Conservation (phyloP, 2,329 filamentous ascomycete genomes). For the Fusarium nygamai region DNA sequence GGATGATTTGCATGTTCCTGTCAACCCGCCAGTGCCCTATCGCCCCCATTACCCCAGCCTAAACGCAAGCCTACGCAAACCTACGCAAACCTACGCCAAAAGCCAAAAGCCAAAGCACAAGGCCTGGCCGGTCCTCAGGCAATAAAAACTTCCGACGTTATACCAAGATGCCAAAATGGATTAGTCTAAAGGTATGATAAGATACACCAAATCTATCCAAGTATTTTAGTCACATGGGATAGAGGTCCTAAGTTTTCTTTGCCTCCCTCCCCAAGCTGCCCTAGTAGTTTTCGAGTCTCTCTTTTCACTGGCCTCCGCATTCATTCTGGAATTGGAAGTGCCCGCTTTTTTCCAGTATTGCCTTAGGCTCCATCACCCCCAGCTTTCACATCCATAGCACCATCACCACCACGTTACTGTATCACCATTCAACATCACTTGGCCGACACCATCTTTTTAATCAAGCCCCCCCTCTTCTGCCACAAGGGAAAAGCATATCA, state of each 20-base stretch:
- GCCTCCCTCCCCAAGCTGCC: not conserved
- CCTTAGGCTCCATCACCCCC: conserved; percentile 19
- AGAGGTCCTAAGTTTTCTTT: not conserved
- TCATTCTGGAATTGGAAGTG: conserved; percentile 7
- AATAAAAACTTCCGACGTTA: not conserved
- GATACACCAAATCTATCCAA: not conserved
- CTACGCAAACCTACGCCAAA: not conserved
- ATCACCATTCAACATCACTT: conserved; percentile 23
- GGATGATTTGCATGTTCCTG: conserved; percentile 21
- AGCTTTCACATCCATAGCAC: not conserved
- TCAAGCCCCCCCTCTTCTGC: conserved; percentile 15
- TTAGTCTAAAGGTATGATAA: no score
- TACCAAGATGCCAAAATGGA: not conserved
- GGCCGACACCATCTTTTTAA: conserved; percentile 34
- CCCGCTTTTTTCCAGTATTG: conserved; percentile 1
- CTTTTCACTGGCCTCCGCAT: conserved; percentile 13
- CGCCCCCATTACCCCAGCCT: conserved; percentile 8
- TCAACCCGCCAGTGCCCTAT: conserved; percentile 15
- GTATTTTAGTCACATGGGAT: not conserved
- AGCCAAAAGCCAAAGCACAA: not conserved
- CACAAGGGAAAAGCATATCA: conserved; percentile 39
- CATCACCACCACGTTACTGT: conserved; percentile 13
- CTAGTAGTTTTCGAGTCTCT: not conserved
- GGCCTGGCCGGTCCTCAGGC: not conserved
- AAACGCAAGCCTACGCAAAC: not conserved